A percentile compares a stretch with the other conserved stretches of the same genome.
phyloP scores from a whole-genome alignment of 2,329 filamentous ascomycete genomes.

The Colletotrichum spaethianum region DNA sequence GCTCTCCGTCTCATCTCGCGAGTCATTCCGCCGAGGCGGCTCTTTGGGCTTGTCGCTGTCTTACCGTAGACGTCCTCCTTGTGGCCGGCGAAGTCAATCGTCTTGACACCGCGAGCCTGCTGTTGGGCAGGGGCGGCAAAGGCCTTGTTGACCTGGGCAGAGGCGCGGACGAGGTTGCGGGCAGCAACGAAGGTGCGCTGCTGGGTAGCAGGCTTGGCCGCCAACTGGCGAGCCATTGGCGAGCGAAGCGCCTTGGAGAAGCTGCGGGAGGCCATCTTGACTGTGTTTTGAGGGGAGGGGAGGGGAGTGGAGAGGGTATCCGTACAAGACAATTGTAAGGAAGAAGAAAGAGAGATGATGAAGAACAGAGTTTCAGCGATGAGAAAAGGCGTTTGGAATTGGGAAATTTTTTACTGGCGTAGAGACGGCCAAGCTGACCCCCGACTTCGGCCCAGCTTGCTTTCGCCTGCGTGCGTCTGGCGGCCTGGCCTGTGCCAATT shows the following conservation, averaged over 20 bases:
- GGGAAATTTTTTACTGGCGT: conserved; percentile 45
- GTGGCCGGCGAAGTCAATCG: conserved; percentile 96
- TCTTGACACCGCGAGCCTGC: conserved; percentile 93
- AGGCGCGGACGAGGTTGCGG: conserved; percentile 68
- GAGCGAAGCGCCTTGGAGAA: conserved; percentile 78
- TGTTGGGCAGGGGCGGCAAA: conserved; percentile 67
- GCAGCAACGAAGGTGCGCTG: conserved; percentile 75
- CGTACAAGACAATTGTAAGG: conserved; percentile 45
- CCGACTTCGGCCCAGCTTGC: conserved; percentile 43
- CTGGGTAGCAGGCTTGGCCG: conserved; percentile 68
- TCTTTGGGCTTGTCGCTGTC: conserved; percentile 47
- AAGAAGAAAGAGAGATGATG: conserved; percentile 39
- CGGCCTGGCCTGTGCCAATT: conserved; percentile 37
- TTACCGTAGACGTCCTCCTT: conserved; percentile 96
- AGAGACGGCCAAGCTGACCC: conserved; percentile 39
- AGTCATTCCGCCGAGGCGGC: conserved; percentile 27
- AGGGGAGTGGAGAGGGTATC: conserved; percentile 47
- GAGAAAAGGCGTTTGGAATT: conserved; percentile 41
- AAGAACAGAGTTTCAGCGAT: conserved; percentile 40
- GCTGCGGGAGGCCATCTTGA: conserved; percentile 83
- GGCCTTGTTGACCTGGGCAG: conserved; percentile 57
- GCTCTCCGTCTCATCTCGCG: conserved; percentile 18
- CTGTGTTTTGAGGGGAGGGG: conserved; percentile 51
- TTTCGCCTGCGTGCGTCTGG: conserved; percentile 27
- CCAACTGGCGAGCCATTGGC: conserved; percentile 75